phyloP scores from a whole-genome alignment of 805 yeast species.

The Pichia insulana region DNA sequence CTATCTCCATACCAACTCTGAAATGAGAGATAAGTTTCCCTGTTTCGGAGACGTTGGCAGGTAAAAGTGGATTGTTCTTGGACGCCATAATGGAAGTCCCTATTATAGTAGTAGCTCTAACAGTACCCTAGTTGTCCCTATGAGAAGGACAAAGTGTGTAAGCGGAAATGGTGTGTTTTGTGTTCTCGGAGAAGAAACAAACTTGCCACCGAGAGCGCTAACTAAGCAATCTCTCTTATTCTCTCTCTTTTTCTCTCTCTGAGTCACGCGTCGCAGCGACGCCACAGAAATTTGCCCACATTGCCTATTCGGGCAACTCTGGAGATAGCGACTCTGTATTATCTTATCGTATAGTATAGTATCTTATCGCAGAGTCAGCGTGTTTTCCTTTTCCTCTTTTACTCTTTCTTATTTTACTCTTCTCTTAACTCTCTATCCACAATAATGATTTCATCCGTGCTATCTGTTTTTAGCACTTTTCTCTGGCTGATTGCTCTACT shows the following conservation, averaged over 20 bases:
- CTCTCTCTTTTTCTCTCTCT: too few species aligned
- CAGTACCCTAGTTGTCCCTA: neutral
- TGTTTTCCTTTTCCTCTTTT: neutral
- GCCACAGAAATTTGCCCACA: too few species aligned
- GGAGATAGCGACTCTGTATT: neutral
- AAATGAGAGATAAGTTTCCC: slow-evolving; percentile 35
- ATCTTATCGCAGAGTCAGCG: neutral
- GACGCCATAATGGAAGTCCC: neutral
- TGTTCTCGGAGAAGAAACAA: slow-evolving; percentile 5
- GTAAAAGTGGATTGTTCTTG: slow-evolving; percentile 4
- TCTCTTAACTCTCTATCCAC: neutral
- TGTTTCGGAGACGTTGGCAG: slow-evolving; percentile 10
- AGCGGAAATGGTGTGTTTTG: neutral
- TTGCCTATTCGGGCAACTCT: too few species aligned
- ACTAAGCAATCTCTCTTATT: too few species aligned
- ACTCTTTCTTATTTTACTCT: neutral
- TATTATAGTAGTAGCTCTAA: neutral
- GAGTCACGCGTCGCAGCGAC: too few species aligned
- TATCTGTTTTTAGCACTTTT: slow-evolving; percentile 24
- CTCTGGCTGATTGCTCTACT: slow-evolving; percentile 31
- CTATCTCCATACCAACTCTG: slow-evolving; percentile 74
- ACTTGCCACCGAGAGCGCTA: slow-evolving; percentile 1
- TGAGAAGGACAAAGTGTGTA: too few species aligned
- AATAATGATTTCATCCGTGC: slow-evolving; percentile 8
- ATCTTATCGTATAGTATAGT: neutral